Conservation (phyloP, 805 yeast genomes). For the Starmerella geochares region DNA sequence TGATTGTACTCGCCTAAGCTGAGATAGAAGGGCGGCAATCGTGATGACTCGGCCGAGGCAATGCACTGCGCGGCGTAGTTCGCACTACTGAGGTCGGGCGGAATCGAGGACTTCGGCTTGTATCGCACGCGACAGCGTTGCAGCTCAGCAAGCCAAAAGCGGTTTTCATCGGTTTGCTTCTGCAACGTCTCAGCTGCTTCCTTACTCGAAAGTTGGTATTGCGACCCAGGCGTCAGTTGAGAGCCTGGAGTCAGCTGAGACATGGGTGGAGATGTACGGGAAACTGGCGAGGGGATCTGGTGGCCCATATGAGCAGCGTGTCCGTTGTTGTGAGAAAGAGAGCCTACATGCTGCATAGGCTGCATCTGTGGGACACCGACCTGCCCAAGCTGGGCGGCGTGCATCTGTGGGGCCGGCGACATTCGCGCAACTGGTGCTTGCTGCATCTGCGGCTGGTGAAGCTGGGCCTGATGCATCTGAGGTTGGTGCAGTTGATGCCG, state of each 20-base stretch:
- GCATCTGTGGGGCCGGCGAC: constrained; percentile 4
- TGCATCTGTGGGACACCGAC: neutral
- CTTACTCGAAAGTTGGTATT: neutral
- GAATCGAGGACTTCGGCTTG: constrained; percentile 35
- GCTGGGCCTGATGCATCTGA: neutral
- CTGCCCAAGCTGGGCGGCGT: neutral
- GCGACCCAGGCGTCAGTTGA: constrained; percentile 5
- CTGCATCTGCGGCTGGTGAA: neutral
- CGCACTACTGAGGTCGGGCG: constrained; percentile 31
- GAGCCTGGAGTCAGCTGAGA: neutral
- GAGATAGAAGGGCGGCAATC: constrained; percentile 34
- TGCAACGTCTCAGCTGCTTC: constrained; percentile 1
- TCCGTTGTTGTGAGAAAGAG: neutral
- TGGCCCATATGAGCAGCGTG: constrained; percentile 1
- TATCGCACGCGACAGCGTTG: constrained; percentile 23
- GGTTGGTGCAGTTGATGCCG: neutral
- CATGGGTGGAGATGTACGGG: neutral
- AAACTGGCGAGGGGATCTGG: neutral
- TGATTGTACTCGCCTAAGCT: constrained; percentile 33
- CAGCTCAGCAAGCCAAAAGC: constrained; percentile 7
- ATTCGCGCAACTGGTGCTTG: neutral
- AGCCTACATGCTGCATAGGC: constrained; percentile 2
- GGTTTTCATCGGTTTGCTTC: neutral
- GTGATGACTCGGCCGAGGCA: constrained; percentile 35
- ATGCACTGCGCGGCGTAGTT: constrained; percentile 35